Evolutionary conservation across 768 basidiomycete genomes (phyloP).

Genomic region (Rickenella mellea): DNA sequence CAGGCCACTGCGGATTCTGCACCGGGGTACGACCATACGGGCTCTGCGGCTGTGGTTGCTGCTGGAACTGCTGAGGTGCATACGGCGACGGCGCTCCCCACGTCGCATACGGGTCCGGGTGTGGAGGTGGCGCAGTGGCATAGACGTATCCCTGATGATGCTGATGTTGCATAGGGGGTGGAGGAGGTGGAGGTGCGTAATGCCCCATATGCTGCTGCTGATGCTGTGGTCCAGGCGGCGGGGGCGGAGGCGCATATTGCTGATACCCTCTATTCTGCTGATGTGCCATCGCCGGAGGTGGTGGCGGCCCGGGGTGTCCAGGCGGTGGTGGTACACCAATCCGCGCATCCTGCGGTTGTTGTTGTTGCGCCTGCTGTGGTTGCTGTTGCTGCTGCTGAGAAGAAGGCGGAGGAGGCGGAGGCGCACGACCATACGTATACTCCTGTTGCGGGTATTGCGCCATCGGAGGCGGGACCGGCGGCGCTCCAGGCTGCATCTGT

Average conservation of each 20-base stretch:
- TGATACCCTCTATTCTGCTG: slow-evolving; percentile 9
- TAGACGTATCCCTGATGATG: slow-evolving; percentile 9
- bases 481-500: background rate
- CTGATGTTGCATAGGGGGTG: slow-evolving; percentile 8
- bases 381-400: slow-evolving; percentile 30
- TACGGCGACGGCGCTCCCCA: slow-evolving; percentile 2
- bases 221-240: slow-evolving; percentile 9
- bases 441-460: background rate
- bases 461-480: background rate
- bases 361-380: slow-evolving; percentile 36
- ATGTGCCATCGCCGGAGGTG: slow-evolving; percentile 15
- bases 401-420: background rate
- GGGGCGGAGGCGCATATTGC: slow-evolving; percentile 15
- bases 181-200: slow-evolving; percentile 19
- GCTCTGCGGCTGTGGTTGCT: slow-evolving; percentile 10
- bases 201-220: slow-evolving; percentile 18
- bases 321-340: slow-evolving; percentile 12
- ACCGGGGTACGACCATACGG: slow-evolving; percentile 10
- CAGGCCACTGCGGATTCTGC: slow-evolving; percentile 10
- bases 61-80: slow-evolving; percentile 12
- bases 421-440: background rate
- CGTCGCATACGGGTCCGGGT: slow-evolving; percentile 5
- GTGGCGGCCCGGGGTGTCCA: slow-evolving; percentile 6
- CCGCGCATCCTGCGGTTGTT: slow-evolving; percentile 26
- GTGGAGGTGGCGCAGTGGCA: slow-evolving; percentile 6